phyloP scores from a whole-genome alignment of 2,329 filamentous ascomycete genomes.

The Colletotrichum eremochloae region DNA sequence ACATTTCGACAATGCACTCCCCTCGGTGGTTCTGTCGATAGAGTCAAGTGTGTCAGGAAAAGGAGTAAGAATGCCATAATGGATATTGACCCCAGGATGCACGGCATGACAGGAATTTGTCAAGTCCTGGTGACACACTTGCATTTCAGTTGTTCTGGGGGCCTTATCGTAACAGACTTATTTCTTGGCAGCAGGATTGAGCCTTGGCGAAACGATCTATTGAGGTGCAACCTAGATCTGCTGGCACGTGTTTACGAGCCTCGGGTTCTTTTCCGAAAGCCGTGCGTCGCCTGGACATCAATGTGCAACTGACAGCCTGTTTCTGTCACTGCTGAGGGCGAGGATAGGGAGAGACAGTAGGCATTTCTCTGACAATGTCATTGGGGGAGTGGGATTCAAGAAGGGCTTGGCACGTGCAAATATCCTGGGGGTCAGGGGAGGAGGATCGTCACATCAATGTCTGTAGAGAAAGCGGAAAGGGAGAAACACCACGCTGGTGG shows the following conservation, averaged over 20 bases:
- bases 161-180: neutral
- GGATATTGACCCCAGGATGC: neutral
- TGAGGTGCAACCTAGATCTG: constrained; percentile 24
- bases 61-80: neutral
- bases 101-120: neutral
- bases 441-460: neutral
- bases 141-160: neutral
- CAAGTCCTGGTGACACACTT: constrained; percentile 3
- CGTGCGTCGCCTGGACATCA: neutral
- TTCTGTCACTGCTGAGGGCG: neutral
- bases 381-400: neutral
- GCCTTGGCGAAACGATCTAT: constrained; percentile 31
- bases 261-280: neutral
- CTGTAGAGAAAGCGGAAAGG: neutral
- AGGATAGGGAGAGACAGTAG: neutral
- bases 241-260: neutral
- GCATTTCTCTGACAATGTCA: neutral
- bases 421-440: neutral
- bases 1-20: neutral
- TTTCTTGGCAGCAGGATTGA: neutral
- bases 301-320: neutral
- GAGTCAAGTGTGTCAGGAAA: neutral
- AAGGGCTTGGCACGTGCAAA: constrained; percentile 8
- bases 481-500: neutral
- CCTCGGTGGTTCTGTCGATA: neutral